phyloP scores from a whole-genome alignment of 345 rosid species.

The Laguncularia racemosa region DNA sequence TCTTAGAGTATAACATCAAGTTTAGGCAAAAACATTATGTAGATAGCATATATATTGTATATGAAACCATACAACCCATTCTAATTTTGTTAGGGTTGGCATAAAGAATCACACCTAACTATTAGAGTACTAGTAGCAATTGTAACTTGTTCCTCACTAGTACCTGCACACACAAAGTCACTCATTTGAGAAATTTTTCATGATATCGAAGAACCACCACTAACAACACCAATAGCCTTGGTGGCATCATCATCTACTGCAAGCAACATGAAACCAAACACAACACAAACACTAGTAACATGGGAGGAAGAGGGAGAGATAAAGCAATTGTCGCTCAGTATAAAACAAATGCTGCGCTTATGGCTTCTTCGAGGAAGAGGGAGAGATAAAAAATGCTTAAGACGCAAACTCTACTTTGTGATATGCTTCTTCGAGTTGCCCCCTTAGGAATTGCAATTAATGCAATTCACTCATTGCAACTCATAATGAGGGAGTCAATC shows the following conservation, averaged over 20 bases:
- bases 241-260: neutral
- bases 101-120: too few relatives aligned
- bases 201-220: neutral
- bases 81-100: too few relatives aligned
- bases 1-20: too few relatives aligned
- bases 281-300: constrained; percentile 6
- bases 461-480: constrained; percentile 72
- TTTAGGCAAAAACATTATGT: too few relatives aligned
- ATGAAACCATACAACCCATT: too few relatives aligned
- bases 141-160: too few relatives aligned
- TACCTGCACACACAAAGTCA: too few relatives aligned
- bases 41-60: too few relatives aligned
- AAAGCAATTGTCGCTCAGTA: constrained; percentile 45
- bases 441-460: constrained; percentile 65
- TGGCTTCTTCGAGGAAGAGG: constrained; percentile 71
- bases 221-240: neutral
- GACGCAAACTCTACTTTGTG: constrained; percentile 66
- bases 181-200: too few relatives aligned
- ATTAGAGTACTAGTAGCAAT: too few relatives aligned
- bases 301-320: constrained; percentile 16
- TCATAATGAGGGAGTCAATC: constrained; percentile 66
- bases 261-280: constrained; percentile 2
- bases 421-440: constrained; percentile 78
- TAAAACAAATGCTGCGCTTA: constrained; percentile 64
- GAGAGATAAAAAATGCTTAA: constrained; percentile 62